Evolutionary conservation across 805 yeast species (phyloP), one percentile per base, ranked within the genome.

Genomic region (Ogataea polymorpha): DNA sequence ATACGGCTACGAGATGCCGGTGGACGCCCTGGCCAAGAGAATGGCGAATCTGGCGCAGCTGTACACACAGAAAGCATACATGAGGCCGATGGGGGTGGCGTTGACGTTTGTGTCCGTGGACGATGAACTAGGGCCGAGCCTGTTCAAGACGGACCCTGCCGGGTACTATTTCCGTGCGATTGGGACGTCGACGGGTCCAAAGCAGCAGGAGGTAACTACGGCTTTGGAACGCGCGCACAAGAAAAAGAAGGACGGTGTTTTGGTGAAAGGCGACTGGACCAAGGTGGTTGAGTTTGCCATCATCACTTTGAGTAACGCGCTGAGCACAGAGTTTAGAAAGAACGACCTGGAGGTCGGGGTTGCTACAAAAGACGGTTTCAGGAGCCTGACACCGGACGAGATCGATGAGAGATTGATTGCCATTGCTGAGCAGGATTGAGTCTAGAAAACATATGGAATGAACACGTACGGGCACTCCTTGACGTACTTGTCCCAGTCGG

Each of bases 21-120:
- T 86, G 48, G 96, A 88, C 59, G 87, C 85, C 20, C 71, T 90
- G 56, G 86, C 96, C 29, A 91, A 91, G 69, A 77, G 97, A 62
- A 83, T 93, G 86, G 98, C 98, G 41, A 93, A 93, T 63, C 69
- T 89, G 59, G 85, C 96, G 36, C 99, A 93, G 71, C 79, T 93
- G 48, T 93, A 89, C 66, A 93, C 99, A 30, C 99, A 93, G 68
- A 77, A 97, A 61, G 98, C 98, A 9, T 91, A 91, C 66, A 93
- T 93, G 98, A 80, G 99, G 66, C 99, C 99, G 18, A 72, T 89
- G 52, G 99, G 99, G 27, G 96, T 91, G 45, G 87, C 96, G 21
- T 74, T 89, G 59, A 88, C 96, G 18, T 83, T 91, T 57, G 75
- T 89, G 44, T 79, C 95, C 32, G 82, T 86, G 42, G 97, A 89